phyloP scores from a whole-genome alignment of 2,329 filamentous ascomycete genomes.

The Aspergillus amoenus region DNA sequence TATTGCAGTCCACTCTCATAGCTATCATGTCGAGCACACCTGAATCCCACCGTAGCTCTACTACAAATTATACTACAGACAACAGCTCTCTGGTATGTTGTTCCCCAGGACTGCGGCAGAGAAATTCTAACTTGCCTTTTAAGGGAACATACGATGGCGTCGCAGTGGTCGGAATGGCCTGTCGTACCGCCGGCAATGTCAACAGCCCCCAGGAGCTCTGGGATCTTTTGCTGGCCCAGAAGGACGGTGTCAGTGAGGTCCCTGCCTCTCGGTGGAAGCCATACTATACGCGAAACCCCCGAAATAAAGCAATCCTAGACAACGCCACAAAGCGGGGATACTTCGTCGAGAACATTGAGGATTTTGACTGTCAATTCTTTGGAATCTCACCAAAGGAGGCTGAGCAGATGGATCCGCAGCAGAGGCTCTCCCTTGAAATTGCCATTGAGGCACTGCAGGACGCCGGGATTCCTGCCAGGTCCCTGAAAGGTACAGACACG shows the following conservation, averaged over 20 bases:
- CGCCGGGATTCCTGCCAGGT: slow-evolving; percentile 19
- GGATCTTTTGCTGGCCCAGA: not conserved
- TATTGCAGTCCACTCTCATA: no score
- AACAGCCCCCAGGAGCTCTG: not conserved
- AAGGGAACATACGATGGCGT: not conserved
- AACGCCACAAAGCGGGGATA: slow-evolving; percentile 23
- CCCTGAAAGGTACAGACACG: slow-evolving; percentile 27
- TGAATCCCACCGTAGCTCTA: not conserved
- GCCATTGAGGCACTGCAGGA: slow-evolving; percentile 25
- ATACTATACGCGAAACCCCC: not conserved
- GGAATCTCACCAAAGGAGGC: slow-evolving; percentile 29
- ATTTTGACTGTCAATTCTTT: slow-evolving; percentile 32
- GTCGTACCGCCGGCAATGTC: not conserved
- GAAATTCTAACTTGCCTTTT: not conserved
- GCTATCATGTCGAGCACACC: not conserved
- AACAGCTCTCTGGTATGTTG: not conserved
- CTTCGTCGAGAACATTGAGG: slow-evolving; percentile 27
- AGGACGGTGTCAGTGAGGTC: not conserved
- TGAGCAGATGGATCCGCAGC: slow-evolving; percentile 30
- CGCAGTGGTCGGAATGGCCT: not conserved
- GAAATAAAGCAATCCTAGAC: not conserved
- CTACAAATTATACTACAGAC: not conserved
- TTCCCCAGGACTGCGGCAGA: not conserved
- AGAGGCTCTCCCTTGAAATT: slow-evolving; percentile 26
- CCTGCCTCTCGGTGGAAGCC: not conserved